phyloP scores from a whole-genome alignment of 163 green algal genomes.

The Scenedesmus sp. region DNA sequence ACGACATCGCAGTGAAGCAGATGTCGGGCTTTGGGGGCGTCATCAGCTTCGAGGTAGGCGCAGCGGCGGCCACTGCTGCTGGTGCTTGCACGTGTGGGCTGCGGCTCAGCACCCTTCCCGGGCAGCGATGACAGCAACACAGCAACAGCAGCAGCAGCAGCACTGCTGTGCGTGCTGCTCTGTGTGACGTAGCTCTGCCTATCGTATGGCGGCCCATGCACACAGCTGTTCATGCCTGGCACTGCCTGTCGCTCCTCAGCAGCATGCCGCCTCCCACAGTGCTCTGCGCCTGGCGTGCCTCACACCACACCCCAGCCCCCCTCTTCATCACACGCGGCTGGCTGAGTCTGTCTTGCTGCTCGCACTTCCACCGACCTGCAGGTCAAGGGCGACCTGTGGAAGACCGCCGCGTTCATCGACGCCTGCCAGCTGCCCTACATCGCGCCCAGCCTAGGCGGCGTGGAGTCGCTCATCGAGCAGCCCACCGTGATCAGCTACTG shows the following conservation, averaged over 20 bases:
- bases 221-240: no score
- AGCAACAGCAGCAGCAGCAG: no score
- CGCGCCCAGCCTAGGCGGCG: slow-evolving; percentile 95
- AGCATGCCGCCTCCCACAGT: no score
- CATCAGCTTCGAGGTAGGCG: slow-evolving; percentile 96
- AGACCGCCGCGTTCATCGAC: slow-evolving; percentile 96
- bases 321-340: neutral
- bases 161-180: neutral
- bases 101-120: no score
- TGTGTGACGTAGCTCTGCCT: neutral
- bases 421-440: slow-evolving; percentile 97
- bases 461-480: slow-evolving; percentile 99
- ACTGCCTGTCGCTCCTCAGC: no score
- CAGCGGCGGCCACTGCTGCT: neutral
- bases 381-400: slow-evolving; percentile 94
- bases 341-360: neutral
- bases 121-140: no score
- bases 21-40: slow-evolving; percentile 98
- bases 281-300: no score
- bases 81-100: no score
- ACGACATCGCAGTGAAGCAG: slow-evolving; percentile 93
- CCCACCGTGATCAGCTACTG: slow-evolving; percentile 98
- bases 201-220: no score
- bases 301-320: neutral
- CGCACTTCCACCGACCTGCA: slow-evolving; percentile 50